Base-by-base conservation (phyloP, 2,329 filamentous ascomycete species). In the Colletotrichum siamense region DNA sequence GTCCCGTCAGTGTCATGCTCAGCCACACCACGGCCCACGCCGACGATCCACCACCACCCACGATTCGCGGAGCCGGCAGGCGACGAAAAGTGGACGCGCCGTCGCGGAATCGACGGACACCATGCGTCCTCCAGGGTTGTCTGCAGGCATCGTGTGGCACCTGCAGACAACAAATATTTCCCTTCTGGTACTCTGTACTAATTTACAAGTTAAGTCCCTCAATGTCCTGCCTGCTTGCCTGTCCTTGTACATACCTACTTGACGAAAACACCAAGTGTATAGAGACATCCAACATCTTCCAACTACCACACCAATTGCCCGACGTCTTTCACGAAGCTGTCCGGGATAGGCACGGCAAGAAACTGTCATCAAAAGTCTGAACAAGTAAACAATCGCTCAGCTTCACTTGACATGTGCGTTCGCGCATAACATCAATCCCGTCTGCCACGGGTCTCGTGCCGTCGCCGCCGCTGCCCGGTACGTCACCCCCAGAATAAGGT, bases 21-120 rank as follows among this genome's bases (percentile, higher is more conserved):
- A 65, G 73, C 73, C 69, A 75, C 73, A 70, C 73, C 69, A 30
- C 57, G 55, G 63, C 36, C 68, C 52, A 73, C 63, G 52, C 8
- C 22, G 15, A 62, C 34, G 26, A 28, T 26, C 59, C 71, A 64
- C 28, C 28, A 65, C 9, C 39, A n/a, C 39, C 39, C 18, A 44
- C 39, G 39, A 73, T 73, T 57, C 63, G n/a, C 44, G 70, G 63
- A 64, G 69, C 63, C 55, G 73, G 57, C 36, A 26, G 66, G 34
- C n/a, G 52, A 30, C n/a, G 26, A 57, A 32, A 32, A 32, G 28
- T 61, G 68, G 62, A 18, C 24, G 18, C 69, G 62, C 49, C 59
- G 39, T 49, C 8, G 22, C 68, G 61, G 72, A 59, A 69, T 36
- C 69, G 49, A 32, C 61, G 18, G 28, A 26, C 55, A 39, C 18